Evolutionary conservation across 2,329 filamentous ascomycete species (phyloP), one percentile per base, ranked within the genome.

Genomic region (Penicillium sp.): DNA sequence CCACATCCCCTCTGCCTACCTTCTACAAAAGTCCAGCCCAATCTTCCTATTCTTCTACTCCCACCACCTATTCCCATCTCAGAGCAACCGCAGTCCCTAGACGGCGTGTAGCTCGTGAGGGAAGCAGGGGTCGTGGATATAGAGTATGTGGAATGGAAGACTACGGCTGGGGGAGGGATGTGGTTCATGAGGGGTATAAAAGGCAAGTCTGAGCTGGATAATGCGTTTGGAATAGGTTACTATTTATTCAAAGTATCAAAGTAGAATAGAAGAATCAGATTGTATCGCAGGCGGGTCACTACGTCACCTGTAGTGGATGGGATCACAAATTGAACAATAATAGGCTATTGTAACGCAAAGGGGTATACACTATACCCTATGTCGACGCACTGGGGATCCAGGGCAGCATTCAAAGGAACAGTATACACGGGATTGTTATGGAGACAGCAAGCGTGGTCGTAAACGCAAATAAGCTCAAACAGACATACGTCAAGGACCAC

Each of bases 201-300:
- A 73, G 71, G 70, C 71, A 73, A 73, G 70, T 73, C 71, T 73
- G 71, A 73, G 70, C 68, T 72, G 70, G 56, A 15, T 40, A 33
- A 28, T 35, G 28, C 40, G 28, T 44, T 56, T 35, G 37, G 35
- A n/a, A n/a, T 26, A 22, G 28, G 45, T 19, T 1, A 44, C 9
- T 24, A 12, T n/a, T n/a, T 35, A n/a, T 4, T 15, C 10, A 5
- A 50, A n/a, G 6, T 35, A 50, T 15, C 10, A 5, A 50, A n/a
- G 6, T 35, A 50, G 17, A 35, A 19, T 33, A 22, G 15, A 4
- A 35, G 10, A 30, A 49, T 30, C 4, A 33, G 30, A 33, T 33
- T 33, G 6, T 9, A 28, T 17, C 7, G 15, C 0, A 2, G 44
- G 24, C 3, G 3, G 22, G 7, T 47, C 24, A 28, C 15, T 47